Base-by-base conservation (phyloP, 2,329 filamentous ascomycete species). In the Fusarium clavum region DNA sequence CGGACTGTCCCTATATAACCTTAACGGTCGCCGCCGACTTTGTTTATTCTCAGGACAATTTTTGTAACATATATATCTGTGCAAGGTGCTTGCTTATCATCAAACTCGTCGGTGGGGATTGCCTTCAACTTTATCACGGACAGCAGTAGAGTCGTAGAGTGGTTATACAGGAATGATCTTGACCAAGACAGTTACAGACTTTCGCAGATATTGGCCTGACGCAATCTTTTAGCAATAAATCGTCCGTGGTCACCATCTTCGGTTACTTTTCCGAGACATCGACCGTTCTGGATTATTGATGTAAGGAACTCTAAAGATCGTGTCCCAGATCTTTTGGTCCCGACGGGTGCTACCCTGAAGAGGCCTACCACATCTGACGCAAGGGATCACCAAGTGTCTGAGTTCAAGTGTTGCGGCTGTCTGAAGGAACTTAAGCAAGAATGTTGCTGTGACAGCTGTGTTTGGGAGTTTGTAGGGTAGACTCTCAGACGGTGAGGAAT, bases 201-300 rank as follows among this genome's bases (percentile, higher is more conserved):
- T 46, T 24, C 12, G 25, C 56, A 53, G 48, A 48, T 32, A 24
- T 51, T 41, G 30, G n/a, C 41, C 24, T 57, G 27, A 44, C 41
- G 41, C 44, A 43, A 18, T 38, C 16, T 13, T 27, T 40, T 27
- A 47, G 20, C 22, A 43, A 45, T 47, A 25, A 52, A 43, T 24
- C n/a, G 22, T n/a, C n/a, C 27, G 14, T 51, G 29, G 29, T 45
- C 48, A 38, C 45, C 27, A 24, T 61, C 32, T 24, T 70, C 67
- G 49, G 49, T 49, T 70, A 43, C 29, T 62, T 24, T 63, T 53
- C 67, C 57, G 67, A 70, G 67, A 64, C 57, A 68, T 46, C 29
- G 38, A 18, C 38, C 43, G 32, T 30, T 67, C 53, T 67, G 16
- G 18, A 53, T 40, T 49, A 40, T 56, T 32, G 40, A 62, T 29